phyloP scores from a whole-genome alignment of 129 eudicot genomes.

The sunflower (Helianthus annuus) region HanXRQr2.0-SUNRISE NC_035448.2:148197801-148198300 shows the following conservation, averaged over 20 bases:
- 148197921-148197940: too few species aligned
- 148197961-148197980: slow-evolving; percentile 59
- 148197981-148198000: slow-evolving; percentile 56
- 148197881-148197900: too few species aligned
- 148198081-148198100: slow-evolving; percentile 48
- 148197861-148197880: too few species aligned
- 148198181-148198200: slow-evolving; percentile 18
- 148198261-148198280: slow-evolving; percentile 34
- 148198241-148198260: slow-evolving; percentile 29
- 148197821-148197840: too few species aligned
- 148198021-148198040: slow-evolving; percentile 47
- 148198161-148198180: slow-evolving; percentile 36
- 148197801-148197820: not conserved
- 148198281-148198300: slow-evolving; percentile 23
- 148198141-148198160: slow-evolving; percentile 49
- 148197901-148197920: too few species aligned
- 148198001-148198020: slow-evolving; percentile 43
- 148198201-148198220: slow-evolving; percentile 23
- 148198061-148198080: slow-evolving; percentile 38
- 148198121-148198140: slow-evolving; percentile 44
- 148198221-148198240: slow-evolving; percentile 33
- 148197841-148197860: too few species aligned
- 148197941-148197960: slow-evolving; percentile 6
- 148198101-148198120: slow-evolving; percentile 44
- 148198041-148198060: slow-evolving; percentile 58